Percentiles rank a stretch among this genome's conserved stretches.
These are phyloP conservation scores for Chlamydomonas sp. DNA, from an alignment of 139 green algal species.

Conservation along the genomic window DNA sequence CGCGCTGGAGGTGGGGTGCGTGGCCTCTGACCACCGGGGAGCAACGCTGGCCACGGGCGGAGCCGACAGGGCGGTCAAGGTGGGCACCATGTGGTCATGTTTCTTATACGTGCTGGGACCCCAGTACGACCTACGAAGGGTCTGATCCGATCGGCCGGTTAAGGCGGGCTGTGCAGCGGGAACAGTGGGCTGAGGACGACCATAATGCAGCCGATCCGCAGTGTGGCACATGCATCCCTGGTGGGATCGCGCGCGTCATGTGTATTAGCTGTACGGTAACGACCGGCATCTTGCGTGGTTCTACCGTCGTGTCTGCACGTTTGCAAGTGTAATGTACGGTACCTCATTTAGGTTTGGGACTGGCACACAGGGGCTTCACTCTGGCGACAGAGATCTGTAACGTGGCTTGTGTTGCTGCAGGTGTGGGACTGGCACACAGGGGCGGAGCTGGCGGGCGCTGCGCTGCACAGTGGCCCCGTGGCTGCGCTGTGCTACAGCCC, in stretches of 20 bases:
- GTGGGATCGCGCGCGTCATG: neutral
- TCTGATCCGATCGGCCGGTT: neutral
- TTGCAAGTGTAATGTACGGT: too few species aligned
- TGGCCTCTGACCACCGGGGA: slow-evolving; percentile 15
- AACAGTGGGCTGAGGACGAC: too few species aligned
- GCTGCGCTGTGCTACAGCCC: slow-evolving; percentile 16
- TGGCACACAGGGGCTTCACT: too few species aligned
- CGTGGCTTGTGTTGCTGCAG: neutral
- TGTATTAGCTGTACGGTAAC: neutral
- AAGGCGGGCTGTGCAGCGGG: too few species aligned
- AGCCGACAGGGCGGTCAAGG: slow-evolving; percentile 3
- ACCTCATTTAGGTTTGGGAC: too few species aligned
- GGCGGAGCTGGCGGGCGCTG: neutral
- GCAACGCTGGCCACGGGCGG: slow-evolving; percentile 4
- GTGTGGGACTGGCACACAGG: slow-evolving; percentile 44
- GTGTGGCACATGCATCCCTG: neutral
- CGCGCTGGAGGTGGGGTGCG: slow-evolving; percentile 6
- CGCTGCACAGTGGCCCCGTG: slow-evolving; percentile 14
- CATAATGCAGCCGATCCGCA: neutral
- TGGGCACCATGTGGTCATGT: neutral
- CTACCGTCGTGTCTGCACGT: too few species aligned
- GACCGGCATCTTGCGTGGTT: too few species aligned
- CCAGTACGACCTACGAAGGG: neutral
- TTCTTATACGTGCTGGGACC: neutral
- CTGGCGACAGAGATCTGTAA: too few species aligned